Evolutionary conservation across 441 rosid genomes (phyloP).

Genomic region (Gossypium trilobum): DNA sequence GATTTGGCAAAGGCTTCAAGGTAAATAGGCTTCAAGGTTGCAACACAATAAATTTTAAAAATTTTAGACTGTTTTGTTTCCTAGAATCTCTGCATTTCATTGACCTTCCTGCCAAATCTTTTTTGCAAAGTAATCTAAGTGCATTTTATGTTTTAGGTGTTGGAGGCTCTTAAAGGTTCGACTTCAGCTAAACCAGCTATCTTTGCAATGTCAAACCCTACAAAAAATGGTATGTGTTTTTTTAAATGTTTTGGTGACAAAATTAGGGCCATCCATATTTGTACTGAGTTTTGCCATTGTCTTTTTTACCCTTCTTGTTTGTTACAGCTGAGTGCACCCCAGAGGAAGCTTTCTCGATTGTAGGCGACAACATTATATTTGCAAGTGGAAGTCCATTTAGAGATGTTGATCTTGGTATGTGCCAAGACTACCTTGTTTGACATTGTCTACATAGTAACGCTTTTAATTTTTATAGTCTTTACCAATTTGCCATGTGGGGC

Average conservation of each 20-base stretch:
- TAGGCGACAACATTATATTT: constrained; percentile 85
- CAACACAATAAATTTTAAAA: background rate
- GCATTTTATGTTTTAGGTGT: constrained; percentile 43
- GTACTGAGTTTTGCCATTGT: constrained; percentile 3
- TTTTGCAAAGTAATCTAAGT: background rate
- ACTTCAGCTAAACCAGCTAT: constrained; percentile 96
- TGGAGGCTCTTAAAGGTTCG: constrained; percentile 89
- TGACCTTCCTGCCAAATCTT: background rate
- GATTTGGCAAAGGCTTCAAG: background rate
- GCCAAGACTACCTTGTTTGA: constrained; percentile 14
- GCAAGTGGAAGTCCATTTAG: constrained; percentile 97
- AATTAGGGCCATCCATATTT: background rate
- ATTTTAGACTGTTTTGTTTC: background rate
- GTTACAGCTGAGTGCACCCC: constrained; percentile 90
- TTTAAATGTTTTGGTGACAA: background rate
- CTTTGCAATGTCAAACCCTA: constrained; percentile 87
- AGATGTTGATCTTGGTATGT: constrained; percentile 79
- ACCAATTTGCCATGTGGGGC: background rate
- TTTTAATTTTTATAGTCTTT: constrained; percentile 7
- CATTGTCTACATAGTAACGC: background rate
- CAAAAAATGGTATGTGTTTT: constrained; percentile 60
- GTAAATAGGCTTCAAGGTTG: background rate
- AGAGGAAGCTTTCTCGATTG: constrained; percentile 82
- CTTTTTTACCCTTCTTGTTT: background rate
- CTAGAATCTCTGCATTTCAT: background rate